phyloP scores from a whole-genome alignment of 345 rosid species.

The Lepidium africanum region DNA sequence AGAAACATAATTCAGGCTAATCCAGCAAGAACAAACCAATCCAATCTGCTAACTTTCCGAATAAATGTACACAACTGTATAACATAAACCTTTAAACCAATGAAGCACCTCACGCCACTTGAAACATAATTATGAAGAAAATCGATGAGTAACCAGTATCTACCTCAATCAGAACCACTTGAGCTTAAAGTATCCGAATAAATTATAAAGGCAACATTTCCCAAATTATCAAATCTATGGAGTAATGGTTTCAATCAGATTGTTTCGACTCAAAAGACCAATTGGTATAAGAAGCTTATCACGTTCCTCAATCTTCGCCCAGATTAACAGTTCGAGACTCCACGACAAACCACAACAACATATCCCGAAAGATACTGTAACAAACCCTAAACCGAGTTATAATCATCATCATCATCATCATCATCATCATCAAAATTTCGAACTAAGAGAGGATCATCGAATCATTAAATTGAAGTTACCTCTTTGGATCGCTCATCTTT shows the following conservation, averaged over 20 bases:
- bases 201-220: neutral
- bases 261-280: neutral
- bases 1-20: neutral
- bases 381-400: constrained; percentile 13
- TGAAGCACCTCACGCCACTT: neutral
- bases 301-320: neutral
- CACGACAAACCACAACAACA: neutral
- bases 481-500: constrained; percentile 26
- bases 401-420: neutral
- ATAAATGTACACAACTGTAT: neutral
- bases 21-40: neutral
- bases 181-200: neutral
- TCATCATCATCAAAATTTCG: neutral
- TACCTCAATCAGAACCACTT: neutral
- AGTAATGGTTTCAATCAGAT: neutral
- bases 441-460: neutral
- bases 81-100: neutral
- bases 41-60: neutral
- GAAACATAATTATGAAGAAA: neutral
- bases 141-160: neutral
- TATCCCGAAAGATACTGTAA: neutral
- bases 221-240: neutral
- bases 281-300: neutral
- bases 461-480: neutral
- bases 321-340: neutral